Evolutionary conservation across 2,329 filamentous ascomycete genomes (phyloP).

Genomic region (Trichoderma atroviride): DNA sequence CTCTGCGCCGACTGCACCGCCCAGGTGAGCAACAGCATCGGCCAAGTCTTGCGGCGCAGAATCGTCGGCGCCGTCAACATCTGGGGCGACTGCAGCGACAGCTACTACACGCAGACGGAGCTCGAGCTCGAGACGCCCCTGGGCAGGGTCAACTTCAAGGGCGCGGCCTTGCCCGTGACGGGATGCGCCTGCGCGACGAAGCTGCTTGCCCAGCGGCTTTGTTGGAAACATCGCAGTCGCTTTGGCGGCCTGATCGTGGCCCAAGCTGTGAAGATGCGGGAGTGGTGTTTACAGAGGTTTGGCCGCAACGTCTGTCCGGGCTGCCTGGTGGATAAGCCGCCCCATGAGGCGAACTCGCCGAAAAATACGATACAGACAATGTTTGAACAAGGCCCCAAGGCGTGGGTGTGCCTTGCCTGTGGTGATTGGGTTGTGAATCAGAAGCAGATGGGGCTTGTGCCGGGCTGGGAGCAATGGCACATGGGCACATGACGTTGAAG

Average conservation of each 20-base stretch:
- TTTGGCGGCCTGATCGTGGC: slow-evolving; percentile 34
- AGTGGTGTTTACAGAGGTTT: slow-evolving; percentile 35
- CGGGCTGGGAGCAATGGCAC: slow-evolving; percentile 29
- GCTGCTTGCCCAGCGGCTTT: slow-evolving; percentile 39
- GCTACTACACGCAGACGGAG: neutral
- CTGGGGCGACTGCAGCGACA: slow-evolving; percentile 32
- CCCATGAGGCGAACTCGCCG: slow-evolving; percentile 28
- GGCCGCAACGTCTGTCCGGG: slow-evolving; percentile 37
- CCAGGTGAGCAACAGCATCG: slow-evolving; percentile 7
- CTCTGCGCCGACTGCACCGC: slow-evolving; percentile 40
- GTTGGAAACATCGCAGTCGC: slow-evolving; percentile 40
- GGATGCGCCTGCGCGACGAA: slow-evolving; percentile 45
- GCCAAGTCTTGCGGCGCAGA: slow-evolving; percentile 21
- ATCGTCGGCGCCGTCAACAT: slow-evolving; percentile 31
- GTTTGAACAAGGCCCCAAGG: slow-evolving; percentile 5
- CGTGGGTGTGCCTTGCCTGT: slow-evolving; percentile 43
- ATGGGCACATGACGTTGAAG: slow-evolving; percentile 11
- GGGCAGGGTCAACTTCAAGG: slow-evolving; percentile 10
- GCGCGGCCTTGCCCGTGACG: slow-evolving; percentile 33
- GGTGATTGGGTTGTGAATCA: slow-evolving; percentile 38
- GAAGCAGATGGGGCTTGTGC: slow-evolving; percentile 27
- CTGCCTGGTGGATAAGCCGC: slow-evolving; percentile 34
- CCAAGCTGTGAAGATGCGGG: slow-evolving; percentile 32
- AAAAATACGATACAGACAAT: slow-evolving; percentile 24
- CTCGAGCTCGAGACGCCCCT: neutral